phyloP scores from a whole-genome alignment of 805 yeast species.

The Metahyphopichia silvanorum region DNA sequence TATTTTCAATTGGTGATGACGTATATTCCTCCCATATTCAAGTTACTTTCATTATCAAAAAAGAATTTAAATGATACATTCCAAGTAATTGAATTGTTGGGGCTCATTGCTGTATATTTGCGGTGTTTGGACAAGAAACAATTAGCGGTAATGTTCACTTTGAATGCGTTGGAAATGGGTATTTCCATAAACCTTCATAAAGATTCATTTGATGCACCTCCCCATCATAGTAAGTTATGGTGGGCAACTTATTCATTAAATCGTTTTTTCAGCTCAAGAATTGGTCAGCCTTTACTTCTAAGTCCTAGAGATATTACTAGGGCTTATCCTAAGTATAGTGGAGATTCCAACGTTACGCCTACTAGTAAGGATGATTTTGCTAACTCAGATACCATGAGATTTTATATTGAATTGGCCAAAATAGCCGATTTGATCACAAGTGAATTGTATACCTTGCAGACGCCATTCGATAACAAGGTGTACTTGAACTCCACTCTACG shows the following conservation, averaged over 20 bases:
- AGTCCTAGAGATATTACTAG: slow-evolving; percentile 15
- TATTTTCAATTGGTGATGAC: slow-evolving; percentile 17
- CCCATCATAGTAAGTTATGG: slow-evolving; percentile 11
- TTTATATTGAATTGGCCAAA: slow-evolving; percentile 20
- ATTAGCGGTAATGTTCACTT: slow-evolving; percentile 19
- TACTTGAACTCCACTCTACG: slow-evolving; percentile 13
- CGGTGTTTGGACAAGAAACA: slow-evolving; percentile 24
- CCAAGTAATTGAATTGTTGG: slow-evolving; percentile 21
- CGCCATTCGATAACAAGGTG: slow-evolving; percentile 11
- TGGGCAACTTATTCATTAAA: slow-evolving; percentile 26
- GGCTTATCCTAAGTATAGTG: slow-evolving; percentile 3
- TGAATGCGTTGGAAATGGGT: slow-evolving; percentile 23
- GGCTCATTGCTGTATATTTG: slow-evolving; percentile 19
- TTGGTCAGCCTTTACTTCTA: slow-evolving; percentile 22
- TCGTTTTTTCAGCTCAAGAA: slow-evolving; percentile 19
- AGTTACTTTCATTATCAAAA: slow-evolving; percentile 10
- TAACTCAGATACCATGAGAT: slow-evolving; percentile 10
- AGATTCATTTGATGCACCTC: slow-evolving; percentile 5
- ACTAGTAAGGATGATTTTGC: slow-evolving; percentile 9
- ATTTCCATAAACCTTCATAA: slow-evolving; percentile 24
- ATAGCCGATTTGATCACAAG: slow-evolving; percentile 20
- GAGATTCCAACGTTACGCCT: slow-evolving; percentile 1
- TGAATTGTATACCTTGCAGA: slow-evolving; percentile 16
- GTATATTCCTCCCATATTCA: slow-evolving; percentile 17
- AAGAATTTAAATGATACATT: slow-evolving; percentile 9